phyloP scores from a whole-genome alignment of 495 filamentous ascomycete genomes.

The Aspergillus haitiensis region DNA sequence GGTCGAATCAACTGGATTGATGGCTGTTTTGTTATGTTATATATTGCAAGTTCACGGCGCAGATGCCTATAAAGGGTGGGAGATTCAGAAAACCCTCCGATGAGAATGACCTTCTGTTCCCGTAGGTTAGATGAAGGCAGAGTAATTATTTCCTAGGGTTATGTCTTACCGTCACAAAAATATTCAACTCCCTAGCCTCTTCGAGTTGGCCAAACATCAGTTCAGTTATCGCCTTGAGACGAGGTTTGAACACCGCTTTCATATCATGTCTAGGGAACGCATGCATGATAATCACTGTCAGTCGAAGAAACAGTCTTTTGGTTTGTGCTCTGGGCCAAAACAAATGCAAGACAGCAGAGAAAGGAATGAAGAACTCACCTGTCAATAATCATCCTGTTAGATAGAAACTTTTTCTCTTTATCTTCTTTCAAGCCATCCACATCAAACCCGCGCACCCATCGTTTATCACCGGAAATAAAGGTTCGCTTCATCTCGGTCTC shows the following conservation, averaged over 20 bases:
- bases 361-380: not conserved
- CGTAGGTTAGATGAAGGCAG: not conserved
- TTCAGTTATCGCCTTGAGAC: not conserved
- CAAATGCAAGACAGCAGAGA: too few relatives aligned
- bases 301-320: not conserved
- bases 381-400: not conserved
- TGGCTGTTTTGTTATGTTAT: not conserved
- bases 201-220: slow-evolving; percentile 8
- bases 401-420: slow-evolving; percentile 5
- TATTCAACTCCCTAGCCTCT: not conserved
- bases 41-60: not conserved
- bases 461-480: not conserved
- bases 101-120: slow-evolving; percentile 16
- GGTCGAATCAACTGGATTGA: not conserved
- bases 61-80: slow-evolving; percentile 5
- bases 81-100: slow-evolving; percentile 16
- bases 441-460: not conserved
- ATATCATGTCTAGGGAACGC: not conserved
- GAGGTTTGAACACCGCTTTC: not conserved
- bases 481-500: not conserved
- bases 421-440: not conserved
- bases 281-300: not conserved
- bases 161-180: slow-evolving; percentile 2
- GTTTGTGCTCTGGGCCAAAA: not conserved
- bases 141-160: not conserved